These are phyloP conservation scores for Hepatocystis sp. DNA, from an alignment of 169 alveolate genomes.

Conservation along the genomic window DNA sequence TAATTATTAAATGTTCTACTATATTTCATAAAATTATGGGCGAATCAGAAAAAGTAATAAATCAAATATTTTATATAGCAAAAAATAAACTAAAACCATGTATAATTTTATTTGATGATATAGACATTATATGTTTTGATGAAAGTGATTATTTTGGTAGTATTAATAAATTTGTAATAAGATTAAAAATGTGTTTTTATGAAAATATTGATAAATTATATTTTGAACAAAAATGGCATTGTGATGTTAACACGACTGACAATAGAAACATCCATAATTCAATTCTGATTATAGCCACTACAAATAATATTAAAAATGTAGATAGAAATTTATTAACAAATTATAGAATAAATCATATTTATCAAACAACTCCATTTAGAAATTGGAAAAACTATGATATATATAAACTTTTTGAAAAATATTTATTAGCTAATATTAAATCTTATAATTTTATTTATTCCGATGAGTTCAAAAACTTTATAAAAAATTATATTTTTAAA, in stretches of 20 bases:
- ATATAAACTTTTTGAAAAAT: constrained; percentile 12
- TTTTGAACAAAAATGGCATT: constrained; percentile 41
- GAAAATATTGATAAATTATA: constrained; percentile 35
- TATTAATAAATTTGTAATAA: constrained; percentile 8
- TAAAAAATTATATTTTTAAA: constrained; percentile 11
- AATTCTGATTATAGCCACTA: constrained; percentile 28
- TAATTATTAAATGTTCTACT: constrained; percentile 43
- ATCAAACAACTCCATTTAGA: constrained; percentile 11
- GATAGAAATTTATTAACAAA: constrained; percentile 22
- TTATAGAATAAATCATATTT: constrained; percentile 22
- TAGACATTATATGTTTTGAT: constrained; percentile 40
- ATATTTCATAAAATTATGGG: constrained; percentile 70
- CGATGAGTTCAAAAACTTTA: constrained; percentile 9
- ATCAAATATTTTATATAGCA: constrained; percentile 32
- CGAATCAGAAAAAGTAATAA: constrained; percentile 55
- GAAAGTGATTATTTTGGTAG: not conserved
- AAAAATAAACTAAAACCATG: constrained; percentile 53
- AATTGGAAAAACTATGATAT: constrained; percentile 30
- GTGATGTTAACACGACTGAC: no score
- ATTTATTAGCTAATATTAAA: constrained; percentile 16
- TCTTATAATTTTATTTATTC: constrained; percentile 13
- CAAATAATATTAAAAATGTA: constrained; percentile 21
- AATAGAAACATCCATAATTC: not conserved
- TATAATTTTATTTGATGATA: constrained; percentile 29
- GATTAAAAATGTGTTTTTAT: constrained; percentile 62